These are phyloP conservation scores for Stephanodiscus triporus DNA, from an alignment of 108 stramenopile genomes.

Conservation along the genomic window DNA sequence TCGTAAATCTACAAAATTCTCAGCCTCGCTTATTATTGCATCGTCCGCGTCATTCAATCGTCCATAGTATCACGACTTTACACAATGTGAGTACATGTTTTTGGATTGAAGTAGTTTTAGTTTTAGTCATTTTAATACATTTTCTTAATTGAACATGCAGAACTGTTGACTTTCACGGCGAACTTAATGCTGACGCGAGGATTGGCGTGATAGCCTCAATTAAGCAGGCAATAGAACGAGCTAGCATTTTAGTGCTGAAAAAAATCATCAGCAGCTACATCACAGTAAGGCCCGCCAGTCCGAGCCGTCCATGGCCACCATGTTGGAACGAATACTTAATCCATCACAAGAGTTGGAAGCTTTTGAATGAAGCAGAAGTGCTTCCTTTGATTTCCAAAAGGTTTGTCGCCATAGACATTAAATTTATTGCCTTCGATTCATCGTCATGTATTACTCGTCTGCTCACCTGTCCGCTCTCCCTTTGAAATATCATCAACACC, in stretches of 20 bases:
- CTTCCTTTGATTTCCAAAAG: conserved; percentile 62
- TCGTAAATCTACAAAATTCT: neutral
- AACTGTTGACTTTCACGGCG: conserved; percentile 68
- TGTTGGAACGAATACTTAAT: conserved; percentile 51
- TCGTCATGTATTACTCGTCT: neutral
- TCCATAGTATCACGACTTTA: conserved; percentile 7
- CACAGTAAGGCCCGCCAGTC: conserved; percentile 30
- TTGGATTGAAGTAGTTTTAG: neutral
- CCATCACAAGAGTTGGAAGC: conserved; percentile 73
- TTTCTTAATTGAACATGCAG: conserved; percentile 15
- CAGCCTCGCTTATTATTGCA: conserved; percentile 58
- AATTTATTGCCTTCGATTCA: neutral
- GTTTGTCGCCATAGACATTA: neutral
- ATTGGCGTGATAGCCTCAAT: conserved; percentile 50
- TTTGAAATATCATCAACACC: neutral
- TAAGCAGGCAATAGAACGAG: conserved; percentile 29
- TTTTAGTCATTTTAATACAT: neutral
- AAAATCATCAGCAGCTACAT: conserved; percentile 63
- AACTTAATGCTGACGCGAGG: conserved; percentile 50
- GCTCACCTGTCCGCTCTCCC: neutral
- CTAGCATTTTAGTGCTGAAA: conserved; percentile 58
- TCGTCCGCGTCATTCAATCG: conserved; percentile 51
- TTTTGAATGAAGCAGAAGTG: conserved; percentile 70
- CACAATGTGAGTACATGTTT: neutral
- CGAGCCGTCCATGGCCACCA: conserved; percentile 20